Evolutionary conservation across 768 basidiomycete genomes (phyloP), one percentile per base, ranked within the genome.

Genomic region (Neoboletus brunneissimus): DNA sequence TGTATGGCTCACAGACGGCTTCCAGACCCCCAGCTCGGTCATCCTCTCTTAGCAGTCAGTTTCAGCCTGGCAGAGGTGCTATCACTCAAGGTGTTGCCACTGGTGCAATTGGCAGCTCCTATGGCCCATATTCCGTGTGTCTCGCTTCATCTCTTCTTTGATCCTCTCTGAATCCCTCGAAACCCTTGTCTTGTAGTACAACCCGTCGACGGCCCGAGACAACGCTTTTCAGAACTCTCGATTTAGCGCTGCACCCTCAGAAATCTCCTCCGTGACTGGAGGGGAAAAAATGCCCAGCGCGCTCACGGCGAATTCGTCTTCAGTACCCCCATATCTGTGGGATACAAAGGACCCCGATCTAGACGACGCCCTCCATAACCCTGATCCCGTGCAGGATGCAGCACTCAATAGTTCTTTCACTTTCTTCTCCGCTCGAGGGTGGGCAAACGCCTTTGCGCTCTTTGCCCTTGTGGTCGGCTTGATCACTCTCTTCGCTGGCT

Each of bases 301-400:
- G 25, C n/a, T 45, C 15, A 46, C 76, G 23, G 69, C 76, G 60
- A 75, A 81, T 60, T 85, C 83, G 10, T 79, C 82, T 10, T 83
- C 88, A 0, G 79, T 89, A 5, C 88, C 88, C 16, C 79, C 85
- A 64, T 88, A 84, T 66, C 65, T 86, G 63, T 92, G 88, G 87
- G 91, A 91, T 69, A 75, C 75, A 23, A 85, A 81, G 66, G 92
- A 93, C 55, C 86, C 91, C 10, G 93, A 95, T 68, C 78, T 89
- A 18, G 94, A 97, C 75, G 95, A 98, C 70, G 81, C 84, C 22
- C 79, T 98, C 22, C 95, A 98, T 71, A 90, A 92, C 76, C 92
- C 85, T 44, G 90, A 92, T 75, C 82, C 89, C 27, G 76, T 82
- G n/a, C 78, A 87, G 52, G 88, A 86, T 51, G 82, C 81, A 3